Evolutionary conservation across 805 yeast genomes (phyloP).

Genomic region (Clavispora phyllophila): DNA sequence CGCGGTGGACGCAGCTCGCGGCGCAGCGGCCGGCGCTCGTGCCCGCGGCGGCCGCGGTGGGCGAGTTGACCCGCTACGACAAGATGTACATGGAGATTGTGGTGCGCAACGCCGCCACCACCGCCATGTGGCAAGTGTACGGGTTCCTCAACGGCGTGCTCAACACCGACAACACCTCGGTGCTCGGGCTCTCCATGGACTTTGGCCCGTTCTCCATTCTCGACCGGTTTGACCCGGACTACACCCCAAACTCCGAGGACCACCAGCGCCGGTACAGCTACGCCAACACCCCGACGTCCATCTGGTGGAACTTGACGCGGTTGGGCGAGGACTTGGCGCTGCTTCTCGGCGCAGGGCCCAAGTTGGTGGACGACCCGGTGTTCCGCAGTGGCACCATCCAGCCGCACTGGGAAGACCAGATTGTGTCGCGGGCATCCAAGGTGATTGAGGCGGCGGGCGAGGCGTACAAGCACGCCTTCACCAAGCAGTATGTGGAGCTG

Average conservation of each 20-base stretch:
- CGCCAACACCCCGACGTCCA: constrained; percentile 75
- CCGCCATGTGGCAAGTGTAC: constrained; percentile 85
- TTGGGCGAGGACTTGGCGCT: constrained; percentile 82
- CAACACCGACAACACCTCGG: constrained; percentile 89
- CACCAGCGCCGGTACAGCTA: constrained; percentile 65
- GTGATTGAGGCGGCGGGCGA: constrained; percentile 61
- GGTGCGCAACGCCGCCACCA: constrained; percentile 66
- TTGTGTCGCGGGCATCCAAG: constrained; percentile 58
- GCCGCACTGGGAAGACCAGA: constrained; percentile 45
- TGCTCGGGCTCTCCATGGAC: constrained; percentile 84
- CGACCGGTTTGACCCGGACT: constrained; percentile 77
- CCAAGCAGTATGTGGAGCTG: constrained; percentile 49
- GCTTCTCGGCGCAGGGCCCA: constrained; percentile 67
- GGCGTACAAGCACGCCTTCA: constrained; percentile 59
- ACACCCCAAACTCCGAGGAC: constrained; percentile 90
- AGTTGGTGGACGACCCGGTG: constrained; percentile 39
- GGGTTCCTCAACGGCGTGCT: constrained; percentile 93
- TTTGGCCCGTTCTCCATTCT: constrained; percentile 93
- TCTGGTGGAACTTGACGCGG: constrained; percentile 90
- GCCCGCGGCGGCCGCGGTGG: constrained; percentile 20
- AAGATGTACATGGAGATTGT: constrained; percentile 67
- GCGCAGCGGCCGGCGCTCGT: constrained; percentile 10
- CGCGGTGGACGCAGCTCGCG: background rate
- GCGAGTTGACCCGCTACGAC: constrained; percentile 55
- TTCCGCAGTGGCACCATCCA: constrained; percentile 40